phyloP scores from a whole-genome alignment of 768 basidiomycete genomes.

The Phanerodontia chrysosporium region DNA sequence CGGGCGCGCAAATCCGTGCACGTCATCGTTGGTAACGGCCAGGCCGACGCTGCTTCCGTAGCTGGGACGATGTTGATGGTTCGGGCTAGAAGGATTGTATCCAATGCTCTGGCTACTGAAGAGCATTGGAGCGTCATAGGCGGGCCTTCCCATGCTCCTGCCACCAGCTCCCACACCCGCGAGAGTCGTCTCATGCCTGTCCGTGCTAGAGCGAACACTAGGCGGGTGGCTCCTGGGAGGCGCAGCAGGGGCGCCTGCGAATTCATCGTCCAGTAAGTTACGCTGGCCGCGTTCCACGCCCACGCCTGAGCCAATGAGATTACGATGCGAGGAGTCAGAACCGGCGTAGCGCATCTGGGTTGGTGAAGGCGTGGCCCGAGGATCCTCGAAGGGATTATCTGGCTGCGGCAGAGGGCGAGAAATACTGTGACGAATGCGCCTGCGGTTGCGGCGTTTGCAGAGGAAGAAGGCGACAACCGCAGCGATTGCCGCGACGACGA shows the following conservation, averaged over 20 bases:
- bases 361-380: slow-evolving; percentile 19
- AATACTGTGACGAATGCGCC: slow-evolving; percentile 18
- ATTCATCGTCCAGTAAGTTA: not conserved
- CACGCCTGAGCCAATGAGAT: slow-evolving; percentile 3
- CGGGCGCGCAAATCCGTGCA: slow-evolving; percentile 8
- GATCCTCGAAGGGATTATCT: slow-evolving; percentile 35
- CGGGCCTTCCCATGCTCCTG: not conserved
- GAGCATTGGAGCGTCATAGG: slow-evolving; percentile 14
- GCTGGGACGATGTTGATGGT: slow-evolving; percentile 1
- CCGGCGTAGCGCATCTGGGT: slow-evolving; percentile 17
- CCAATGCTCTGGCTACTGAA: slow-evolving; percentile 12
- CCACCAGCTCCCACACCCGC: slow-evolving; percentile 12
- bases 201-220: not conserved
- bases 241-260: not conserved
- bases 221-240: not conserved
- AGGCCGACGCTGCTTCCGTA: slow-evolving; percentile 11
- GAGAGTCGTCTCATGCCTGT: not conserved
- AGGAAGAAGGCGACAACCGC: slow-evolving; percentile 41
- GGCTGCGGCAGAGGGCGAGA: slow-evolving; percentile 20
- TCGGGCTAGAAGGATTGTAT: not conserved
- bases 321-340: slow-evolving; percentile 4
- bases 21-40: slow-evolving; percentile 19
- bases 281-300: not conserved
- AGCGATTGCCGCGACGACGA: slow-evolving; percentile 45
- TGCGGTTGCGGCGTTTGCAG: slow-evolving; percentile 36